Evolutionary conservation across 192 early-diverging fungal genomes (phyloP), one percentile per base, ranked within the genome.

Genomic region (Pilobolus umbonatus): DNA sequence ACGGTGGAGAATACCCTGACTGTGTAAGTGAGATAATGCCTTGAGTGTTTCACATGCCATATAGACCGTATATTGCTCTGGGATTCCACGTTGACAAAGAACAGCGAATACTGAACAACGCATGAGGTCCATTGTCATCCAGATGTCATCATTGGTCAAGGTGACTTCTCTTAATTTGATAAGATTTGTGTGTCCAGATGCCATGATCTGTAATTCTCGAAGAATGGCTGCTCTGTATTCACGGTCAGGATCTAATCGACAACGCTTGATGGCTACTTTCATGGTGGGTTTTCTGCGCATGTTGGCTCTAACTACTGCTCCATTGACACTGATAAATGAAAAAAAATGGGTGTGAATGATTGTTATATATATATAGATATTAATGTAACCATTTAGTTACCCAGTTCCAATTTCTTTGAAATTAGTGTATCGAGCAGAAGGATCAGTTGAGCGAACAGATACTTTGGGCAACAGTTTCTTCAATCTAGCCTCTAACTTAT

Each of bases 91-190:
- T 49, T 73, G 64, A 43, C 64, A 67, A 22, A 73, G 58, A 22
- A 73, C 57, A 24, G 71, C 60, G 46, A 73, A 73, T 19, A 73
- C 71, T 6, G 64, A 67, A 32, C 71, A 73, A 28, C 65, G 65
- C 71, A 73, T 73, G 26, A 73, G 38, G 50, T 73, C 71, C 71
- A 73, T 73, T 26, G 57, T 56, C 44, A 73, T 73, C 71, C 71
- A 73, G 25, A 73, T 51, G 19, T 73, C 65, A 29, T 73, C 62
- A 19, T 52, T 39, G 39, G 61, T 68, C 2, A 73, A 21, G 2
- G 71, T 55, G 1, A 73, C 61, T 47, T 73, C 71, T 45, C 71
- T 60, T 32, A 73, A 55, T 8, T 63, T 60, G 62, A 73, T 73
- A 14, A 73, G 45, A 34, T 73, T 67, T 10, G 52, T 38, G 22